Evolutionary conservation across 352 stramenopile species (phyloP).

Genomic region (Phytophthora kernoviae): DNA sequence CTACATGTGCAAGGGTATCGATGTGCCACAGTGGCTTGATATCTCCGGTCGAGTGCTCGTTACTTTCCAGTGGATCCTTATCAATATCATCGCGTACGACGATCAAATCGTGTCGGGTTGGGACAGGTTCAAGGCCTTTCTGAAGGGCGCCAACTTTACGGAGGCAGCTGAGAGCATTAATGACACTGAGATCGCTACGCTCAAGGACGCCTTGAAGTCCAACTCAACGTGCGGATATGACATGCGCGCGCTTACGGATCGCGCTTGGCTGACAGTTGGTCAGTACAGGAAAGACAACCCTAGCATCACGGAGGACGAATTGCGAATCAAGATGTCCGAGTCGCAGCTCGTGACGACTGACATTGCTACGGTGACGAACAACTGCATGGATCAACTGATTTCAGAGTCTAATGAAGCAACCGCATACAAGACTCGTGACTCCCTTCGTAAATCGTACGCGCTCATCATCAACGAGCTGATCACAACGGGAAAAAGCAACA

Average conservation of each 20-base stretch:
- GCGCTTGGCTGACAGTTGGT: slow-evolving; percentile 34
- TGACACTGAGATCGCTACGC: slow-evolving; percentile 15
- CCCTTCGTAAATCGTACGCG: slow-evolving; percentile 44
- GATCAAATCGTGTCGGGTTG: slow-evolving; percentile 25
- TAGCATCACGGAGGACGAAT: slow-evolving; percentile 30
- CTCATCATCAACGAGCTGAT: slow-evolving; percentile 50
- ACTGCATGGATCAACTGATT: slow-evolving; percentile 35
- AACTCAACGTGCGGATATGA: slow-evolving; percentile 38
- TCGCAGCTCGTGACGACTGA: slow-evolving; percentile 47
- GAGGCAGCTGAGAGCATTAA: slow-evolving; percentile 27
- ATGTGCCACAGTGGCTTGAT: slow-evolving; percentile 22
- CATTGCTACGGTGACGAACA: slow-evolving; percentile 37
- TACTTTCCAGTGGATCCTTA: slow-evolving; percentile 32
- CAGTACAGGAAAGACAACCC: slow-evolving; percentile 31
- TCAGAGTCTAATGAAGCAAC: slow-evolving; percentile 13
- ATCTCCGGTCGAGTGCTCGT: slow-evolving; percentile 30
- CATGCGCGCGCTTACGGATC: slow-evolving; percentile 39
- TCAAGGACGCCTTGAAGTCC: slow-evolving; percentile 33
- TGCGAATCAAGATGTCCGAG: slow-evolving; percentile 42
- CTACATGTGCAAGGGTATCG: slow-evolving; percentile 42
- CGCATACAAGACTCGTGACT: slow-evolving; percentile 34
- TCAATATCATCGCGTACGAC: slow-evolving; percentile 32
- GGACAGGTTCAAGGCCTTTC: slow-evolving; percentile 31
- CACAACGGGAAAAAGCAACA: slow-evolving; percentile 23
- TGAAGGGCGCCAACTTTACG: slow-evolving; percentile 13